Base-by-base conservation (phyloP, 139 green algal species). In the Chlamydomonas sp. region DNA sequence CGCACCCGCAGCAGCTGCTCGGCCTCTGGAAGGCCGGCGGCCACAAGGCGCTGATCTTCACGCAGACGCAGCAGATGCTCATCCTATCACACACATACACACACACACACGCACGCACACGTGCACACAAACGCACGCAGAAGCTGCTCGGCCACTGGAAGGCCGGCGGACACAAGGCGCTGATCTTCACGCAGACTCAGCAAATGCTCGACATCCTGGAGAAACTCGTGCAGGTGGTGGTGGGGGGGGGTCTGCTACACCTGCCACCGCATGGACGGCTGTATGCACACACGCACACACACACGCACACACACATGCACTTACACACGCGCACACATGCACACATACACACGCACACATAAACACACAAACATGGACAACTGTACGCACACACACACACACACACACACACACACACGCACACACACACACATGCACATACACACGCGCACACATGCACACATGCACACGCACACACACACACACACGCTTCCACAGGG, bases 201-300 rank as follows among this genome's bases (percentile, higher is more conserved):
- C 90, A 97, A 83, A 98, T 98, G 95, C 84, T 99, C 66, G 95
- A 99, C 82, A 98, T 99, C 59, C 0, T 98, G 43, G 91, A 99
- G 83, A 79, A 73, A 58, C 63, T 79, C 16, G 82, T 89, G 35
- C 16, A 69, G n/a, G 48, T 26, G 24, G 2, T 66, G 61, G 61
- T 30, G 39, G 36, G 58, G 79, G n/a, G n/a, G n/a, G n/a, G n/a
- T n/a, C n/a, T n/a, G 81, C 35, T 86, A 84, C 57, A 69, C n/a
- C 38, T 96, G 95, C 80, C 84, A 92, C 62, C 80, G 94, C 69
- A n/a, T n/a, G n/a, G n/a, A n/a, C n/a, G n/a, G n/a, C n/a, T n/a
- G n/a, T n/a, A n/a, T n/a, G n/a, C n/a, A n/a, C n/a, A n/a, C n/a
- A n/a, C n/a, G n/a, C n/a, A n/a, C n/a, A n/a, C n/a, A n/a, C n/a